Evolutionary conservation across 768 basidiomycete genomes (phyloP).

Genomic region (Gymnopilus dilepis): DNA sequence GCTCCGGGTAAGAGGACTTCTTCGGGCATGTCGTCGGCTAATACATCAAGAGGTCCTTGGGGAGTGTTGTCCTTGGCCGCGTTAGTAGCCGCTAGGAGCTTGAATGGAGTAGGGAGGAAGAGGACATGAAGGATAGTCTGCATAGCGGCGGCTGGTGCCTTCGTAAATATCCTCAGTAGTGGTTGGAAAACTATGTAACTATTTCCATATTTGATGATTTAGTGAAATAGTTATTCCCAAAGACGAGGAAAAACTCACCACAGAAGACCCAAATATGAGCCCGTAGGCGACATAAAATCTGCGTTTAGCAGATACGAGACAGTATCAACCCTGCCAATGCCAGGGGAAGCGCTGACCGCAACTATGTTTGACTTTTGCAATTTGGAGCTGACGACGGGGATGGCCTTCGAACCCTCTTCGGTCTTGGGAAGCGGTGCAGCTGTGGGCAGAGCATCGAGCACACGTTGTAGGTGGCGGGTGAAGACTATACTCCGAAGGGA

Average conservation of each 20-base stretch:
- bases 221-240: neutral
- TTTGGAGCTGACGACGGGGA: conserved; percentile 42
- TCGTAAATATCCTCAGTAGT: conserved; percentile 68
- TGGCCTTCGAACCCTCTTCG: conserved; percentile 37
- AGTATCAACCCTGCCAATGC: conserved; percentile 74
- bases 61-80: conserved; percentile 11
- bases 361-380: conserved; percentile 76
- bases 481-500: conserved; percentile 67
- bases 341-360: conserved; percentile 74
- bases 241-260: conserved; percentile 47
- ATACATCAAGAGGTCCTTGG: conserved; percentile 20
- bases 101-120: conserved; percentile 83
- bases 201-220: neutral
- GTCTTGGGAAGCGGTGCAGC: conserved; percentile 58
- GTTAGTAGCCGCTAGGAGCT: conserved; percentile 42
- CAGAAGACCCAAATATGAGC: conserved; percentile 48
- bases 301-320: conserved; percentile 60
- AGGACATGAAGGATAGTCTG: conserved; percentile 83
- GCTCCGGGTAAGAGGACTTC: conserved; percentile 82
- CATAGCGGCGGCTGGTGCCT: conserved; percentile 65
- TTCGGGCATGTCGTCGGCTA: conserved; percentile 39
- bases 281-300: conserved; percentile 42
- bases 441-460: conserved; percentile 78
- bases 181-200: conserved; percentile 77
- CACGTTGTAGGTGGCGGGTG: conserved; percentile 81